phyloP scores from a whole-genome alignment of 305 asterid genomes.

The Plantago lanceolata region DNA sequence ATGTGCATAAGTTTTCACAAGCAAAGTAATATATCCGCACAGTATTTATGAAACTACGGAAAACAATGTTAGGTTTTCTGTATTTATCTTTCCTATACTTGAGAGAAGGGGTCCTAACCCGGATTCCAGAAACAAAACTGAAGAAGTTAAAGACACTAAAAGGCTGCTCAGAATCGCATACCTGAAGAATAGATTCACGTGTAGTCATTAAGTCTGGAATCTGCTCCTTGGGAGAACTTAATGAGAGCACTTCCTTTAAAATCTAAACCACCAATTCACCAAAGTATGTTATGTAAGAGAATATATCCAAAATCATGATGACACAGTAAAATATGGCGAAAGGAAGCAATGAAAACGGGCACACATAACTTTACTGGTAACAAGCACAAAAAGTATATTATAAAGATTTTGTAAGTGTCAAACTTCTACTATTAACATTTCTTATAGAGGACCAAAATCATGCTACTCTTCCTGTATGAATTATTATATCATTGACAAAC shows the following conservation, averaged over 20 bases:
- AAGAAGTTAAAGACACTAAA: conserved; percentile 8
- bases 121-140: conserved; percentile 18
- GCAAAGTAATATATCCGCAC: conserved; percentile 6
- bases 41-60: neutral
- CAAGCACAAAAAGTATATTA: too few species aligned
- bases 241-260: conserved; percentile 71
- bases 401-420: too few species aligned
- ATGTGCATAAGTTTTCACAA: conserved; percentile 6
- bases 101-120: neutral
- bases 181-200: conserved; percentile 87
- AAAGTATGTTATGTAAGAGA: conserved; percentile 19
- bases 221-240: conserved; percentile 50
- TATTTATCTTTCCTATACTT: conserved; percentile 4
- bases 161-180: conserved; percentile 23
- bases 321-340: neutral
- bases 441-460: too few species aligned
- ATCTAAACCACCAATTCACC: conserved; percentile 49
- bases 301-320: conserved; percentile 11
- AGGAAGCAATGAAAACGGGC: too few species aligned
- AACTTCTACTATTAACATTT: too few species aligned
- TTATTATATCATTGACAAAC: too few species aligned
- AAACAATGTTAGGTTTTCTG: conserved; percentile 10
- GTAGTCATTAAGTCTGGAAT: conserved; percentile 61
- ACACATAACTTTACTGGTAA: too few species aligned
- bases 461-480: too few species aligned